Base-by-base conservation (phyloP, 2,329 filamentous ascomycete genomes). In the Incumbomyces lentus region DNA sequence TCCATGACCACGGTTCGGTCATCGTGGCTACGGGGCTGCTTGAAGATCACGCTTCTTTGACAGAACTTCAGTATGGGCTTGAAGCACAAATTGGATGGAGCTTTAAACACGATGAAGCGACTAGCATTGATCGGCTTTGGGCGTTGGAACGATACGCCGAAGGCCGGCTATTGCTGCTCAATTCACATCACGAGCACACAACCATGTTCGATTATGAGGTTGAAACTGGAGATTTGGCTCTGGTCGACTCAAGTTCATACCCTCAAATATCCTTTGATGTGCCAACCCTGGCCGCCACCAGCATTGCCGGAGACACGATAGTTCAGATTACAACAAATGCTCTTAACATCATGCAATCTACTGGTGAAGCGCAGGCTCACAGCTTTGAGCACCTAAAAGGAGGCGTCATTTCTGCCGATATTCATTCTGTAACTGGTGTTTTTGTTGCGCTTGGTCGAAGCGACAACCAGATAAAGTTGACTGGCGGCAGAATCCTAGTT, bases 41-140 rank as follows among this genome's bases (percentile, higher is more conserved):
- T 42, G 48, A 60, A 29, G 60, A 67, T 1, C 73, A 71, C 26
- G 83, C 83, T 8, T 73, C 75, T 6, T 67, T 90, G 18, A 76
- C 78, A 2, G 83, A 90, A 58, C 70, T 86, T 51, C 75, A 83
- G 51, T 71, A 79, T 61, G 85, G 86, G 3, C 65, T 86, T 22
- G 78, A 84, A 57, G 85, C 82, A 14, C 78, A 75, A 47, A 77
- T 86, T 53, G 78, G 75, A 10, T 57, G 64, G 40, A 59, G 63
- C 2, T 62, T 67, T 44, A 58, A 63, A 12, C 55, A 68, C 32
- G 66, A 68, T 41, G 65, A 68, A 47, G 52, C 67, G 5, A 59
- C 59, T 11, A 63, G 62, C 34, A 62, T 70, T 3, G 57, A 64
- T 39, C 62, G 64, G 31, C 59, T 73, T 52, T 73, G 69, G 69